These are phyloP conservation scores for Peziza echinospora DNA, from an alignment of 495 filamentous ascomycete species.

Conservation along the genomic window DNA sequence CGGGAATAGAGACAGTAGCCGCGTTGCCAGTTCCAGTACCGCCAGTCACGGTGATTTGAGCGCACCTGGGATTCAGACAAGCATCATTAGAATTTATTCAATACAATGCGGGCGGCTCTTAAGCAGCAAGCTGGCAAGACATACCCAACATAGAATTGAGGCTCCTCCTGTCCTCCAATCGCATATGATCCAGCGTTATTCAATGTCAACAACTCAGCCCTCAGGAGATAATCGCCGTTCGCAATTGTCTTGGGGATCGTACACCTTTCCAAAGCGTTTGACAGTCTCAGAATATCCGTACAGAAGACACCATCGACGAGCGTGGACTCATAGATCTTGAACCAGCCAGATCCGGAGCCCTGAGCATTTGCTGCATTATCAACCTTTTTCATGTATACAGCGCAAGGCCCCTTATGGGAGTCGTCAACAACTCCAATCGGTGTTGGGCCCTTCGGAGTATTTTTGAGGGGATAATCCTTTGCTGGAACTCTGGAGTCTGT, in stretches of 20 bases:
- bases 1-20: slow-evolving; percentile 28
- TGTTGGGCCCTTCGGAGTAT: too few relatives aligned
- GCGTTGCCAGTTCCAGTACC: slow-evolving; percentile 26
- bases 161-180: slow-evolving; percentile 24
- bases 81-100: not conserved
- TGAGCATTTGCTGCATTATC: slow-evolving; percentile 25
- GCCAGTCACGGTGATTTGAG: slow-evolving; percentile 35
- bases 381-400: slow-evolving; percentile 34
- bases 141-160: slow-evolving; percentile 25
- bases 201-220: slow-evolving; percentile 39
- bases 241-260: slow-evolving; percentile 31
- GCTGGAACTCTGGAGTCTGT: slow-evolving; percentile 5
- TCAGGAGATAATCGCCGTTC: slow-evolving; percentile 38
- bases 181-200: slow-evolving; percentile 32
- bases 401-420: slow-evolving; percentile 31
- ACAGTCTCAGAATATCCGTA: slow-evolving; percentile 26
- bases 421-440: slow-evolving; percentile 30
- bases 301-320: slow-evolving; percentile 21
- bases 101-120: not conserved
- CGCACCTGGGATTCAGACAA: slow-evolving; percentile 36
- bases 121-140: not conserved
- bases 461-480: slow-evolving; percentile 12
- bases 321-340: slow-evolving; percentile 30
- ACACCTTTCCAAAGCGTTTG: slow-evolving; percentile 27
- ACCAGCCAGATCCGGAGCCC: slow-evolving; percentile 28